Evolutionary conservation across 2,329 filamentous ascomycete genomes (phyloP), one percentile per base, ranked within the genome.

Genomic region (Nigrospora osmanthi): DNA sequence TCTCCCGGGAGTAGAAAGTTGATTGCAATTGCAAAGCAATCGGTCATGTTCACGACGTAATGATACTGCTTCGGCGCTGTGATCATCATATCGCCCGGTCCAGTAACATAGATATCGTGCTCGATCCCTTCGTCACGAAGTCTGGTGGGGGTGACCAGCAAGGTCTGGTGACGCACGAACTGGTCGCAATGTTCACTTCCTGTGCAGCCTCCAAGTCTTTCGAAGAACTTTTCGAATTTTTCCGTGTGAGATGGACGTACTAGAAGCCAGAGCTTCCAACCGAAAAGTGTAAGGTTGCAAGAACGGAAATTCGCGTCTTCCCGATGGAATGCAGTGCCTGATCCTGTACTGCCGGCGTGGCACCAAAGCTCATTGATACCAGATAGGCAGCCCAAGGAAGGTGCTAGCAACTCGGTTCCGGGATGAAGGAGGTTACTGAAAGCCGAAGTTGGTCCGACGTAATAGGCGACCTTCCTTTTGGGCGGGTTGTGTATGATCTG

Each of bases 1-100:
- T 43, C 43, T 11, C 43, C 43, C 23, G 43, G 46, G 16, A 40
- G 45, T 16, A 40, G n/a, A 39, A 44, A 47, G 35, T 47, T 47
- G 32, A 45, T 45, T n/a, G 43, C 32, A 28, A 40, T 40, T 11
- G 43, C 36, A 38, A 45, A 40, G 33, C 40, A 48, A 12, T 17
- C 16, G 38, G 43, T 40, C 23, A 35, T 43, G 37, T 48, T 48
- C 7, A 45, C 40, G 23, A 48, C 36, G 23, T 36, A 33, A 32
- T 48, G 36, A 38, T 45, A 45, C 30, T 48, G 31, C 2, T 41
- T 34, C 6, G 40, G 46, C 15, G 19, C 23, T 6, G 36, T 45
- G 32, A 48, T 35, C 35, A 48, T 39, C 14, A 48, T 45, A 16
- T 45, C 40, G 19, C 46, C 35, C 19, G 39, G 43, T 34, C 46